Percentiles rank a stretch among this genome's conserved stretches.
Evolutionary conservation across 1,284 basidiomycete species (phyloP).

Genomic region (Ustilago trichophora): DNA sequence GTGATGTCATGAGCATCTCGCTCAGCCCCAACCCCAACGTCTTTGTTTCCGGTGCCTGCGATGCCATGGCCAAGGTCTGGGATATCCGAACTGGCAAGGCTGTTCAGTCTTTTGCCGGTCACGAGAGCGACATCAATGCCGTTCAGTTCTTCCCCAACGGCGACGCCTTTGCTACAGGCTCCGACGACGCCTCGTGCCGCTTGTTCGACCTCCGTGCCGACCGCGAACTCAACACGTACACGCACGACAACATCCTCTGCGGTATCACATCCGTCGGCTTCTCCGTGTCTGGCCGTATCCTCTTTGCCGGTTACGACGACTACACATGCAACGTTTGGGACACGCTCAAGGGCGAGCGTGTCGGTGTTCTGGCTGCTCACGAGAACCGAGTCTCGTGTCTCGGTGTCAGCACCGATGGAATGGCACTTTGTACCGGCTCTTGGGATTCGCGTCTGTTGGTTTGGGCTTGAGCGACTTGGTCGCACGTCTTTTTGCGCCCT

Average conservation of each 20-base stretch:
- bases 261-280: constrained; percentile 99
- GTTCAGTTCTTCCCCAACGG: constrained; percentile 99
- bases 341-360: constrained; percentile 95
- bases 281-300: constrained; percentile 92
- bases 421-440: constrained; percentile 96
- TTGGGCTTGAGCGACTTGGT: constrained; percentile 47
- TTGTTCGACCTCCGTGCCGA: constrained; percentile 97
- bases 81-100: constrained; percentile 96
- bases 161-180: constrained; percentile 97
- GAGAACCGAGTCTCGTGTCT: constrained; percentile 97
- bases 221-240: constrained; percentile 93
- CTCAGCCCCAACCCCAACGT: constrained; percentile 92
- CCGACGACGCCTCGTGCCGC: constrained; percentile 97
- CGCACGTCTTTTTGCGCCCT: background rate
- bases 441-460: constrained; percentile 91
- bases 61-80: constrained; percentile 97
- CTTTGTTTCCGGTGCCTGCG: constrained; percentile 97
- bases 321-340: constrained; percentile 99
- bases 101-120: constrained; percentile 97
- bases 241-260: constrained; percentile 97
- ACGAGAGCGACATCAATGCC: constrained; percentile 99
- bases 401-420: constrained; percentile 93
- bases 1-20: constrained; percentile 93
- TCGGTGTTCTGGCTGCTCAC: constrained; percentile 94
- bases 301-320: constrained; percentile 98